Percentiles rank a stretch among this genome's conserved stretches.
These are phyloP conservation scores for Colletotrichum destructivum DNA, from an alignment of 2,329 filamentous ascomycete species.

Conservation along the genomic window DNA sequence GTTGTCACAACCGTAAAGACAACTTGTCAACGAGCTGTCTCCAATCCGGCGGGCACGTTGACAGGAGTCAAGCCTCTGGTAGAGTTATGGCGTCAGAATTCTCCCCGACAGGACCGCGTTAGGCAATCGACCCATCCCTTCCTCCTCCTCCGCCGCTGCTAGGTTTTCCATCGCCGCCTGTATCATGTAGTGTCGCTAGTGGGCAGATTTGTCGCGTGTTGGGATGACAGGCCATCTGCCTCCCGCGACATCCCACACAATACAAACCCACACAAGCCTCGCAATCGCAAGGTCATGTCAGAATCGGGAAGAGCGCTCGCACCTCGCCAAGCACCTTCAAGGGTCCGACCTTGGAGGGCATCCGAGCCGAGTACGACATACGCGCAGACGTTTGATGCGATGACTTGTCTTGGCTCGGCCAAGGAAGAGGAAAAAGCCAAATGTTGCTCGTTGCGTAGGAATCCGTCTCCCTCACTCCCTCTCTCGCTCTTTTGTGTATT, in stretches of 20 bases:
- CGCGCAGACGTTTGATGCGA: slow-evolving; percentile 9
- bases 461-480: background rate
- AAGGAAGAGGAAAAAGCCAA: background rate
- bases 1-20: slow-evolving; percentile 22
- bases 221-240: slow-evolving; percentile 35
- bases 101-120: slow-evolving; percentile 23
- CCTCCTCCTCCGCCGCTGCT: background rate
- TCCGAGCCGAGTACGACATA: background rate
- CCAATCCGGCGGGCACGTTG: slow-evolving; percentile 24
- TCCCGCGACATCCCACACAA: background rate
- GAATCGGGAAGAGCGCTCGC: slow-evolving; percentile 20
- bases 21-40: slow-evolving; percentile 33
- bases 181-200: slow-evolving; percentile 37
- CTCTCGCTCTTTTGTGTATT: no score
- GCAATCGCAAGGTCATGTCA: slow-evolving; percentile 23
- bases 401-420: slow-evolving; percentile 3
- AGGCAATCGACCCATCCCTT: slow-evolving; percentile 11
- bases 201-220: slow-evolving; percentile 24
- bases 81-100: slow-evolving; percentile 33
- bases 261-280: background rate
- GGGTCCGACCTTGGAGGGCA: slow-evolving; percentile 21
- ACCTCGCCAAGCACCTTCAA: background rate
- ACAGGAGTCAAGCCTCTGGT: slow-evolving; percentile 24
- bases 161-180: slow-evolving; percentile 10
- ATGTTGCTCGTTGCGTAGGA: background rate